Base-by-base conservation (phyloP, 768 basidiomycete genomes). In the Boletus reticuloceps region DNA sequence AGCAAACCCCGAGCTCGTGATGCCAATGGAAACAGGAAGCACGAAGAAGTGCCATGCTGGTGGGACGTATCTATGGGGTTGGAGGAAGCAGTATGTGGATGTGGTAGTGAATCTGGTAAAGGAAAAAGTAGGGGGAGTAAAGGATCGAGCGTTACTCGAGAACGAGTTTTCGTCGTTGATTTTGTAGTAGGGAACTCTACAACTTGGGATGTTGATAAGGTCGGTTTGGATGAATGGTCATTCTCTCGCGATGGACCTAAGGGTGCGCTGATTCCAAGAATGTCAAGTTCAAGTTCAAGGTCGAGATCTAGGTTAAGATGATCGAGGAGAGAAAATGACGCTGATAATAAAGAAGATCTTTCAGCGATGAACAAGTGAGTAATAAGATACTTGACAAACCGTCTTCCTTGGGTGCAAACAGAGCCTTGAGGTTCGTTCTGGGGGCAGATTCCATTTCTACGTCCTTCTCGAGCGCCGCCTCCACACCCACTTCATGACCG, bases 291-390 rank as follows among this genome's bases (percentile, higher is more conserved):
- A 16, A 88, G 73, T 46, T 88, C 88, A 32, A 85, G 74, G 56
- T 91, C 89, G 20, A 91, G 75, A 47, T 89, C 84, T 31, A 91
- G 80, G 53, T 89, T 84, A 36, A 92, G 80, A 58, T 91, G 84
- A 0, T 79, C 80, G 5, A 91, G 75, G n/a, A 92, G 75, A 12
- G 91, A 91, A 70, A 92, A 92, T 19, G 82, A 81, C 40, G 72
- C 86, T 86, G 55, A 6, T 9, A 46, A 42, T 11, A 32, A 7
- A 39, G 43, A 16, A 16, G 1, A 44, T 13, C n/a, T 4, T 32
- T 64, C 31, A 50, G 27, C 7, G 34, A 38, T 4, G 12, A 46
- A 42, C 8, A 34, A 27, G 14, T 12, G 37, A 20, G 3, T 25
- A 32, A 49, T 11, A 50, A 38, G 14, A 54, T 17, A 42, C 20